Base-by-base conservation (phyloP, 2,329 filamentous ascomycete species). In the Cephalotrichum gorgonifer region DNA sequence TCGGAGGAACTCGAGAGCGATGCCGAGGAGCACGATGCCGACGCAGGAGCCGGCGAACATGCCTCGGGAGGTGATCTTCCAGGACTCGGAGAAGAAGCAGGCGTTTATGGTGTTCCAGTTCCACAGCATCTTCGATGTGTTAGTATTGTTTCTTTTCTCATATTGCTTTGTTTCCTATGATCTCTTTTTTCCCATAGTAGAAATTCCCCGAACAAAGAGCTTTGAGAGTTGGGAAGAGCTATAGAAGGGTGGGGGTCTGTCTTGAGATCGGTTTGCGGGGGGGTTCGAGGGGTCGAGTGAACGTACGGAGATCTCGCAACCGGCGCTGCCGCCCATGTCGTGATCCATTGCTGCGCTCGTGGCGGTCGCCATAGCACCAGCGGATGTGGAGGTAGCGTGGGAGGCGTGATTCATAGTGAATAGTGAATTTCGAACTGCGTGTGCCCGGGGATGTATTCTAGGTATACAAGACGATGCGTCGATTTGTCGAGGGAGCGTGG, bases 21-120 rank as follows among this genome's bases (percentile, higher is more conserved):
- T 74, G 55, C 86, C 84, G 48, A 94, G 79, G n/a, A 83, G 68
- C 53, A 88, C 71, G 31, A 88, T 81, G 52, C 85, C 86, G 59
- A 94, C 83, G 67, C 87, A 93, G 47, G 82, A 85, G 22, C 83
- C 86, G 44, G 84, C 86, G 60, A 94, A 91, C 75, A 84, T 84
- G 62, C 76, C 81, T 3, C 64, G 67, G 23, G 81, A 83, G 15
- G 69, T 81, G 62, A 91, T 76, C 58, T 81, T 81, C 86, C 87
- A 93, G 22, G 74, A 71, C 7, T 62, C 57, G 23, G 83, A 68
- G 59, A 93, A 75, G 73, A 93, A 91, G 66, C 81, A 88, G 20
- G 81, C 66, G 60, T 85, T 80, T 60, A 86, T 69, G 3, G 81
- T 84, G 62, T 85, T 73, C 83, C 83, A 87, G 64, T 88, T 89